A percentile compares a stretch with the other conserved stretches of the same genome.
phyloP scores from a whole-genome alignment of 1,139 yeast genomes.

The Waltiozyma sp. region DNA sequence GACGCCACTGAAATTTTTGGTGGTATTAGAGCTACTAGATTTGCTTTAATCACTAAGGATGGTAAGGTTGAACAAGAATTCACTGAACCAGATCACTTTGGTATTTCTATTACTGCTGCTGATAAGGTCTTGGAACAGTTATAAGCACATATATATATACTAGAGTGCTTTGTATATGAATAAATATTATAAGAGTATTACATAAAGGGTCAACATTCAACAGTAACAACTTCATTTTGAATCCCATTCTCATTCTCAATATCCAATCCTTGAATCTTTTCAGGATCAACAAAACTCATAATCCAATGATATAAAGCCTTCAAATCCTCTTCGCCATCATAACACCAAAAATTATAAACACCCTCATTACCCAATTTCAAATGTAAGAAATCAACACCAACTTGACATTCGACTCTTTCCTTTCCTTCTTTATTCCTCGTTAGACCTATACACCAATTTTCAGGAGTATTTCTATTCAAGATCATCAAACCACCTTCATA shows the following conservation, averaged over 20 bases:
- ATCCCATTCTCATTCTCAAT: not conserved
- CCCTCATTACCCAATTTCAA: not conserved
- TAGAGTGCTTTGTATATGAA: too few species aligned
- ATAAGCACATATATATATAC: slow-evolving; percentile 4
- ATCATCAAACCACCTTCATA: not conserved
- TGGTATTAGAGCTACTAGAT: slow-evolving; percentile 62
- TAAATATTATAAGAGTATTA: too few species aligned
- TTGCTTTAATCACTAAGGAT: slow-evolving; percentile 63
- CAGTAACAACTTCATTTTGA: not conserved
- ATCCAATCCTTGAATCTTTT: not conserved
- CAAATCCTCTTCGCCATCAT: not conserved
- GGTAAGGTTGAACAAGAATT: slow-evolving; percentile 58
- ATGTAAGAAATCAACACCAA: not conserved
- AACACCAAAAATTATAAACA: not conserved
- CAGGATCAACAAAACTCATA: not conserved
- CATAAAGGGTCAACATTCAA: not conserved
- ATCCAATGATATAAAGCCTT: not conserved
- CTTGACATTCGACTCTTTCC: not conserved
- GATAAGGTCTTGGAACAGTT: slow-evolving; percentile 14
- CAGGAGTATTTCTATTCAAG: not conserved
- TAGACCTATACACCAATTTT: not conserved
- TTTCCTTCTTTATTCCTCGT: not conserved
- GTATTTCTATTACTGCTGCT: slow-evolving; percentile 41
- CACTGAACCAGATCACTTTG: slow-evolving; percentile 73
- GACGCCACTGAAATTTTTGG: slow-evolving; percentile 71